Evolutionary conservation across 208 protist genomes (phyloP).

Genomic region (Novymonas esmeraldas): DNA sequence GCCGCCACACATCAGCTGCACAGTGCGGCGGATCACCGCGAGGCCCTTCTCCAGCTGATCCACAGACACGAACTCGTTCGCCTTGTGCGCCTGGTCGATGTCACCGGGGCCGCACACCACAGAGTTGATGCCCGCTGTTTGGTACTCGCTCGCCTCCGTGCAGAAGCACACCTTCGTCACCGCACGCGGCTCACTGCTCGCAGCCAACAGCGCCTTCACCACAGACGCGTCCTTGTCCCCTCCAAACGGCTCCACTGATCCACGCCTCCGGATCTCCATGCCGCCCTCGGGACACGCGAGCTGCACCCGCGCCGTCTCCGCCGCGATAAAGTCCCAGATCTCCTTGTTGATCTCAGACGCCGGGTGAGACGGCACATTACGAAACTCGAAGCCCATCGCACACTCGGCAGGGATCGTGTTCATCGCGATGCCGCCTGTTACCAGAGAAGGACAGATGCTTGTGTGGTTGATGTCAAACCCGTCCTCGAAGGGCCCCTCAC

Average conservation of each 20-base stretch:
- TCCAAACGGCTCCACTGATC: constrained; percentile 21
- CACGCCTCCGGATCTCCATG: constrained; percentile 19
- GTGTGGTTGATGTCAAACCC: constrained; percentile 39
- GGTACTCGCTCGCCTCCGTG: constrained; percentile 62
- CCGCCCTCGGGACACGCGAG: constrained; percentile 5
- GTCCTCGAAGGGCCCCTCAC: constrained; percentile 45
- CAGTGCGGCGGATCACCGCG: constrained; percentile 35
- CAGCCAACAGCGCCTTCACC: constrained; percentile 37
- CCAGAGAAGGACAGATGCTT: constrained; percentile 37
- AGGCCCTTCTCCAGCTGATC: constrained; percentile 58
- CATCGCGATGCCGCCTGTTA: constrained; percentile 46
- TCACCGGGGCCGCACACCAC: constrained; percentile 66
- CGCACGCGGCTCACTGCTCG: constrained; percentile 8
- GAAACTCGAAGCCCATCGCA: constrained; percentile 49
- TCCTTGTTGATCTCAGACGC: constrained; percentile 23
- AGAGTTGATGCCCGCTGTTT: constrained; percentile 49
- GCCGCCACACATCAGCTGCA: constrained; percentile 34
- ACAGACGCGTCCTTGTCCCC: constrained; percentile 23
- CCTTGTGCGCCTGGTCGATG: constrained; percentile 68
- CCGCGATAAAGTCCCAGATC: constrained; percentile 36
- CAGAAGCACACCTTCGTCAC: constrained; percentile 52
- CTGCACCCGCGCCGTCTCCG: constrained; percentile 23
- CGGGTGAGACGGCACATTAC: constrained; percentile 49
- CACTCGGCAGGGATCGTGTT: constrained; percentile 65
- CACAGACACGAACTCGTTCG: constrained; percentile 66